Evolutionary conservation across 148 eudicot species (phyloP), one percentile per base, ranked within the genome.

Genomic region (Nyssa sinensis): DNA sequence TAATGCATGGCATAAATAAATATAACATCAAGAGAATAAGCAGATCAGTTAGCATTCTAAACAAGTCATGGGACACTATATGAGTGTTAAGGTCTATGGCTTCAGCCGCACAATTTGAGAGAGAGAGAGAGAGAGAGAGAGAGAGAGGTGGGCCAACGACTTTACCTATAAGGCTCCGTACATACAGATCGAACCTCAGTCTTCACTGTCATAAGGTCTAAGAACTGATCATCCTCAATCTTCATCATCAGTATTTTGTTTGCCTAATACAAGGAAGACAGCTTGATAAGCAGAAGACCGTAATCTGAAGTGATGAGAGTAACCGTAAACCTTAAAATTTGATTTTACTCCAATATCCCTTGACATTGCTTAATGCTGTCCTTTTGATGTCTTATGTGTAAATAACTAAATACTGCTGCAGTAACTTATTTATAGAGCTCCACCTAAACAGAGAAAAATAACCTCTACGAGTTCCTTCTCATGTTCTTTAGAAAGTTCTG

Each of bases 111-210:
- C 14, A 64, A 30, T 24, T 37, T 37, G 41, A 8, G 8, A 69
- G 69, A 66, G 37, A 67, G 57, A 23, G 16, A 35, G 37, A 27
- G 32, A 35, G 12, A 37, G 16, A 41, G 39, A 60, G 13, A 79
- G 64, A 62, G 17, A 60, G 66, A 79, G 19, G 1, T 32, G 10
- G 31, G 24, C 57, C 60, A 55, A 59, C 49, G n/a, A 34, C 70
- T 25, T 71, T 70, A 95, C 98, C 98, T 95, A 92, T 95, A 95
- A 74, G 98, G 98, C 84, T 95, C 98, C 86, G 89, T 90, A 68
- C 85, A 87, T 58, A 84, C 87, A 70, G 96, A 86, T 64, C 70
- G 87, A 76, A 95, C 89, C 84, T 89, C 98, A 44, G 91, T 84
- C 79, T 78, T 84, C 64, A 89, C 87, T 1, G 94, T 88, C 89